These are phyloP conservation scores for Penicillium coffeae DNA, from an alignment of 495 filamentous ascomycete species.

Conservation along the genomic window DNA sequence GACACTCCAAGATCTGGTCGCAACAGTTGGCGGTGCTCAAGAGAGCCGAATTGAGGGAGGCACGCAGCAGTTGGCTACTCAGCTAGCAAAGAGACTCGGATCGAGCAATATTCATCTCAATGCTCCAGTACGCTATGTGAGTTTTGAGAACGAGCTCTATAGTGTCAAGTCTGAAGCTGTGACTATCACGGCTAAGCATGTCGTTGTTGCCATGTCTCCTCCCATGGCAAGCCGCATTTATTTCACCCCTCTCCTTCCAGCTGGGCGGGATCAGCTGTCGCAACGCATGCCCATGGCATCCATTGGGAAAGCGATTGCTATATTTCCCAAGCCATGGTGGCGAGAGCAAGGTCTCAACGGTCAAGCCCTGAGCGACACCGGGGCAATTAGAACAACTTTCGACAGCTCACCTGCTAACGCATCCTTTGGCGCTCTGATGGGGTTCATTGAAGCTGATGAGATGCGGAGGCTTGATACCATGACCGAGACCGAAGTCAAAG, in stretches of 20 bases:
- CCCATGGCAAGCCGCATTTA: conserved; percentile 8
- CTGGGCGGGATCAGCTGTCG: conserved; percentile 14
- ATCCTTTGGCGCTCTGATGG: conserved; percentile 21
- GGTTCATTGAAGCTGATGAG: conserved; percentile 22
- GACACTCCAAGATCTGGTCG: conserved; percentile 13
- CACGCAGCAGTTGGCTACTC: conserved; percentile 10
- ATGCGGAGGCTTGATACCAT: conserved; percentile 16
- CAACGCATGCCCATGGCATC: conserved; percentile 22
- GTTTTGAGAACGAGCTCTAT: conserved; percentile 1
- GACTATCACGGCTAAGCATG: conserved; percentile 5
- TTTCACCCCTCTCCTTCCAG: conserved; percentile 17
- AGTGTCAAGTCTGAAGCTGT: conserved; percentile 1
- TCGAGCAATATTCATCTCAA: conserved; percentile 5
- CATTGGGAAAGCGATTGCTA: conserved; percentile 22
- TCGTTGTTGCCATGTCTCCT: conserved; percentile 18
- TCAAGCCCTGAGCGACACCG: conserved; percentile 14
- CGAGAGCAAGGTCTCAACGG: conserved; percentile 17
- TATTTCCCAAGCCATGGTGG: conserved; percentile 23
- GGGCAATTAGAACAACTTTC: conserved; percentile 13
- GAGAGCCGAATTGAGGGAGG: conserved; percentile 17
- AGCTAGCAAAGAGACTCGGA: conserved; percentile 13
- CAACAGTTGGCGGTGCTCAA: conserved; percentile 13
- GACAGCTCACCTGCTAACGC: conserved; percentile 18
- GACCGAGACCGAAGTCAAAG: conserved; percentile 10
- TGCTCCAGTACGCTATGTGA: conserved; percentile 6